These are phyloP conservation scores for Lignosus rhinocerotis DNA, from an alignment of 1,284 basidiomycete genomes.

Conservation along the genomic window DNA sequence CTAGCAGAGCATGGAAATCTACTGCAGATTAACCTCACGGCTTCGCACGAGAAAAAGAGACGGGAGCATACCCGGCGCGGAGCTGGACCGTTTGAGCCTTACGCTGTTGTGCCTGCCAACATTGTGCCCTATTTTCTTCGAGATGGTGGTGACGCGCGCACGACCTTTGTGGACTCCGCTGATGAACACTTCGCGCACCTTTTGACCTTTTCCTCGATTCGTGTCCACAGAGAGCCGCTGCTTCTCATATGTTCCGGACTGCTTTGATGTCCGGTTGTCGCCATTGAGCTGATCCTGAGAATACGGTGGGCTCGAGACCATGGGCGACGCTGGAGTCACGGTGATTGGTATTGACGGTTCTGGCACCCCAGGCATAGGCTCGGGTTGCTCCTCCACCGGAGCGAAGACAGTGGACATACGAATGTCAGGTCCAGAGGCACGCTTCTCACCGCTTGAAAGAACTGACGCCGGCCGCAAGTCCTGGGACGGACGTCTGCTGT, in stretches of 20 bases:
- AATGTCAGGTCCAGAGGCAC: background rate
- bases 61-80: constrained; percentile 58
- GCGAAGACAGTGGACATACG: constrained; percentile 16
- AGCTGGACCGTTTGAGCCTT: constrained; percentile 55
- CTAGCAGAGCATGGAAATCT: constrained; percentile 68
- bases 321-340: constrained; percentile 49
- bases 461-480: constrained; percentile 27
- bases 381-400: constrained; percentile 14
- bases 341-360: constrained; percentile 38
- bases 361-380: constrained; percentile 6
- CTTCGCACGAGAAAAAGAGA: background rate
- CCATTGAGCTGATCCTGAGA: constrained; percentile 14
- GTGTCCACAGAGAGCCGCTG: constrained; percentile 29
- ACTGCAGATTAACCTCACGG: background rate
- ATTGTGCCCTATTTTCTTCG: constrained; percentile 72
- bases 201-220: constrained; percentile 48
- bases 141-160: constrained; percentile 71
- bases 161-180: constrained; percentile 71
- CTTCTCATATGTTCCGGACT: constrained; percentile 22
- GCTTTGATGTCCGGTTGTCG: constrained; percentile 5
- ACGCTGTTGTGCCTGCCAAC: constrained; percentile 53
- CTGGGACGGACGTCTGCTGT: constrained; percentile 30
- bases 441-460: constrained; percentile 25
- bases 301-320: constrained; percentile 15
- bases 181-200: constrained; percentile 73